Evolutionary conservation across 1,139 yeast genomes (phyloP).

Genomic region (Diutina siamensis): DNA sequence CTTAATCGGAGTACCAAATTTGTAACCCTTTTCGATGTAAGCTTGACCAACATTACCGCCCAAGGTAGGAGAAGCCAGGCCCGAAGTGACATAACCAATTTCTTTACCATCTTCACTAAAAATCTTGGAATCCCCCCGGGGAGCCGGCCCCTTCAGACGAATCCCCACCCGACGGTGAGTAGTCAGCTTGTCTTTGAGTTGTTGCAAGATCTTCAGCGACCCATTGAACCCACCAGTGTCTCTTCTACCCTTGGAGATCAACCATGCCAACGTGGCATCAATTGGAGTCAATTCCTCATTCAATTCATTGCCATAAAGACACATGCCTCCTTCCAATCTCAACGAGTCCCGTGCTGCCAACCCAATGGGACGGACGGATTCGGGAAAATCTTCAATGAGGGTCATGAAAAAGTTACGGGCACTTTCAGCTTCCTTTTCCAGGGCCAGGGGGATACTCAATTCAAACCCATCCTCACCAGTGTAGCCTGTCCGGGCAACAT

Average conservation of each 20-base stretch:
- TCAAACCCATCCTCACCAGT: conserved; percentile 99
- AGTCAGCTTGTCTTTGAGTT: conserved; percentile 54
- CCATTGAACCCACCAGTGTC: conserved; percentile 56
- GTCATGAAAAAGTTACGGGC: conserved; percentile 54
- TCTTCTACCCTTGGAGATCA: conserved; percentile 74
- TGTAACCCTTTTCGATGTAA: conserved; percentile 65
- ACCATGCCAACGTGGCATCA: conserved; percentile 84
- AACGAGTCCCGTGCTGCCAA: conserved; percentile 94
- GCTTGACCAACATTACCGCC: conserved; percentile 92
- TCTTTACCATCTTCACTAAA: conserved; percentile 31
- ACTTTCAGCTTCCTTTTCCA: conserved; percentile 26
- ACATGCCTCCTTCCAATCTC: conserved; percentile 96
- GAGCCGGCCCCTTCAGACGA: conserved; percentile 76
- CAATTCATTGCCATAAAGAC: conserved; percentile 89
- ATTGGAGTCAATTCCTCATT: conserved; percentile 75
- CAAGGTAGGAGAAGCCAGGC: conserved; percentile 79
- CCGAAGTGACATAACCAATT: conserved; percentile 78
- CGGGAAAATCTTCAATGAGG: conserved; percentile 44
- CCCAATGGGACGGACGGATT: conserved; percentile 74
- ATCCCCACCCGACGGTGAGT: conserved; percentile 65
- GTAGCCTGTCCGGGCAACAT: conserved; percentile 88
- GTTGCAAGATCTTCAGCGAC: conserved; percentile 52
- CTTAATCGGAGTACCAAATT: conserved; percentile 63
- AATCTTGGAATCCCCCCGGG: conserved; percentile 72
- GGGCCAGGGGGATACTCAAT: conserved; percentile 57